Conservation (phyloP, 2,329 filamentous ascomycete species). For the Curvularia lunata region DNA sequence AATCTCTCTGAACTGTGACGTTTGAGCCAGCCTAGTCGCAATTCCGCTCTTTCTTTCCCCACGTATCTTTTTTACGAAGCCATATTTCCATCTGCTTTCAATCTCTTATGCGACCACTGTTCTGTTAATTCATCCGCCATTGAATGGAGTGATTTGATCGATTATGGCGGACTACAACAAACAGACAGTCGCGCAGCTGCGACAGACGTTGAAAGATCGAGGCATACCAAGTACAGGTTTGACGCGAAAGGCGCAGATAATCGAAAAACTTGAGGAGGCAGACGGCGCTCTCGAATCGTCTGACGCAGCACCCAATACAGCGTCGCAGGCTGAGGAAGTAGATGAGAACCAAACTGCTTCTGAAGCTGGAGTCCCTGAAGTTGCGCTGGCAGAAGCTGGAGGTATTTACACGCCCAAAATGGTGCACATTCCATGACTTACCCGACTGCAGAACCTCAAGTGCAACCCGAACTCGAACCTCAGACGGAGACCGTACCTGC, state of each 20-base stretch:
- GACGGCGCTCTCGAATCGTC: slow-evolving; percentile 23
- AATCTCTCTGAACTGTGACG: slow-evolving; percentile 18
- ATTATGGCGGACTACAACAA: slow-evolving; percentile 54
- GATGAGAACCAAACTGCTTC: slow-evolving; percentile 2
- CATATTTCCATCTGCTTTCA: background rate
- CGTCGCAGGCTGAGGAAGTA: slow-evolving; percentile 10
- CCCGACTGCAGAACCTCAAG: slow-evolving; percentile 16
- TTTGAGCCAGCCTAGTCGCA: slow-evolving; percentile 15
- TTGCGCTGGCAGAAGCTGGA: slow-evolving; percentile 31
- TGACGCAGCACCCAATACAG: slow-evolving; percentile 11
- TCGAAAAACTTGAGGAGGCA: slow-evolving; percentile 53
- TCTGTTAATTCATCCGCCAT: background rate
- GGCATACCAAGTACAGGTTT: slow-evolving; percentile 55
- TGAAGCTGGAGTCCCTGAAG: slow-evolving; percentile 11
- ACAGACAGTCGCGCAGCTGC: slow-evolving; percentile 56
- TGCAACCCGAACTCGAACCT: slow-evolving; percentile 12
- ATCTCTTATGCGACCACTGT: slow-evolving; percentile 6
- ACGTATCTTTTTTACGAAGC: background rate
- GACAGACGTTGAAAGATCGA: slow-evolving; percentile 55
- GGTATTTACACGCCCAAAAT: slow-evolving; percentile 18
- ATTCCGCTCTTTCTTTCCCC: slow-evolving; percentile 3
- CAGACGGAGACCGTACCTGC: slow-evolving; percentile 16
- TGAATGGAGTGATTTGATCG: slow-evolving; percentile 2
- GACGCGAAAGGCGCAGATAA: slow-evolving; percentile 56
- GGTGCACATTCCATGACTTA: slow-evolving; percentile 3